These are phyloP conservation scores for Cryptosporidium canis DNA, from an alignment of 169 alveolate species.

Conservation along the genomic window DNA sequence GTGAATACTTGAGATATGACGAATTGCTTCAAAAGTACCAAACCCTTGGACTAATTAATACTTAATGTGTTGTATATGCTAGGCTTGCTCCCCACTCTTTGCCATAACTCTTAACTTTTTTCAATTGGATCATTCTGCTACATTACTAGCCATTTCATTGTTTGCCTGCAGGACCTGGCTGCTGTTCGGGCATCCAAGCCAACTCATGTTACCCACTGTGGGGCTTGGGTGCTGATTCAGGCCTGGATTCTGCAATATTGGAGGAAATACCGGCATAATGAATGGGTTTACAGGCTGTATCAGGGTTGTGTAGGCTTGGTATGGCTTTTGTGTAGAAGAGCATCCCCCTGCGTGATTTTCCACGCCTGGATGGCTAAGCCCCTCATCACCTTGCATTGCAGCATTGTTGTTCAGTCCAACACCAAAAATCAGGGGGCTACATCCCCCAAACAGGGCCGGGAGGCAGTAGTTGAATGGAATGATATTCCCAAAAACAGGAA, in stretches of 20 bases:
- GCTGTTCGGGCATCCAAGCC: neutral
- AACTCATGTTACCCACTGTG: neutral
- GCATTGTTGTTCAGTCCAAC: neutral
- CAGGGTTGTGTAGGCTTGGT: neutral
- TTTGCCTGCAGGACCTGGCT: neutral
- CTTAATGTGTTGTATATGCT: neutral
- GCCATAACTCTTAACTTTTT: neutral
- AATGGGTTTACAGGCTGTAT: neutral
- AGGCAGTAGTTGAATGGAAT: neutral
- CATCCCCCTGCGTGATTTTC: neutral
- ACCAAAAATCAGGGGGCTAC: neutral
- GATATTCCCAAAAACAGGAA: neutral
- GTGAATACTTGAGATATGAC: constrained; percentile 54
- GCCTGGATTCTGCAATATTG: neutral
- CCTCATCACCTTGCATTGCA: neutral
- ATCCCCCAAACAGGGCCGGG: neutral
- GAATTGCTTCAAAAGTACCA: constrained; percentile 51
- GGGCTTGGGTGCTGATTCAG: neutral
- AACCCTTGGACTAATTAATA: constrained; percentile 49
- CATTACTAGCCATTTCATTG: neutral
- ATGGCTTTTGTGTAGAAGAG: neutral
- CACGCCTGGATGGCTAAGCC: neutral
- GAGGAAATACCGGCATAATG: neutral
- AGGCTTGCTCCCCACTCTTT: neutral
- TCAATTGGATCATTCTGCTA: neutral